Percentiles rank a stretch among this genome's conserved stretches.
phyloP scores from a whole-genome alignment of 441 rosid species.

The Eruca vesicaria region DNA sequence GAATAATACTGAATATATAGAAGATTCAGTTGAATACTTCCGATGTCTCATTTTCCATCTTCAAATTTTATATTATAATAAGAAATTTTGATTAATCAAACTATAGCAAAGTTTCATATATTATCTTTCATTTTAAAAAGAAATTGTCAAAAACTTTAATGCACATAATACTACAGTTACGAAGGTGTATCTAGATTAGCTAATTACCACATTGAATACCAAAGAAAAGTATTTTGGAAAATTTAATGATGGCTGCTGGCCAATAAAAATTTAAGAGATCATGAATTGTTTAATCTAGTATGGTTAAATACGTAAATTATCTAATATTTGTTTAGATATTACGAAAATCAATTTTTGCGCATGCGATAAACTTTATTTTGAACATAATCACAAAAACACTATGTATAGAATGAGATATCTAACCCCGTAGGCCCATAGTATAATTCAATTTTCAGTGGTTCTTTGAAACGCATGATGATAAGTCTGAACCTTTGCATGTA shows the following conservation, averaged over 20 bases:
- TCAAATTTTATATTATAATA: neutral
- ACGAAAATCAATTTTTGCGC: neutral
- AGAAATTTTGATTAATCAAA: neutral
- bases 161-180: too few relatives aligned
- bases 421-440: neutral
- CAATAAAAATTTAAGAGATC: neutral
- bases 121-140: neutral
- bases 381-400: neutral
- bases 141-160: too few relatives aligned
- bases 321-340: neutral
- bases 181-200: too few relatives aligned
- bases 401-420: neutral
- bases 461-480: neutral
- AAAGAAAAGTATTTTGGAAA: neutral
- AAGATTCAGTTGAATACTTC: neutral
- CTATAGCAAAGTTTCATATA: neutral
- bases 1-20: neutral
- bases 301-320: neutral
- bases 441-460: neutral
- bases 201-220: neutral
- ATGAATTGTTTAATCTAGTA: neutral
- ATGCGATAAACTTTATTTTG: neutral
- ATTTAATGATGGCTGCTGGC: neutral
- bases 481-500: neutral
- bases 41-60: neutral